Conservation (phyloP, 768 basidiomycete species). For the Psilocybe cubensis region DNA sequence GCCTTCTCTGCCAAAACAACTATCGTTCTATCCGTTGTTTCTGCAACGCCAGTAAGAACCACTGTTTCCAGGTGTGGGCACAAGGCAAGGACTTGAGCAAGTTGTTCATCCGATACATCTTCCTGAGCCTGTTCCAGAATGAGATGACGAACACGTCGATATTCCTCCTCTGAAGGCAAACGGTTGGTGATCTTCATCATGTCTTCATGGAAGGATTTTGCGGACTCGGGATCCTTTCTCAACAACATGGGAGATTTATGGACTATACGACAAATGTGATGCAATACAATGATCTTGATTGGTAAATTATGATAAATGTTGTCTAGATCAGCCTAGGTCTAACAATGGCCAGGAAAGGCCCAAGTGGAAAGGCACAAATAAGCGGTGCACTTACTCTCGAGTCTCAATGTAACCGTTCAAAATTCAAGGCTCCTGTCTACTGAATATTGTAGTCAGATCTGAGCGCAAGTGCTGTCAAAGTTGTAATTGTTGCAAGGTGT, state of each 20-base stretch:
- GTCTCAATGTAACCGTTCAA: background rate
- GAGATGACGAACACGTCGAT: conserved; percentile 62
- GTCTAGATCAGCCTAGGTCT: conserved; percentile 17
- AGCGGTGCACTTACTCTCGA: background rate
- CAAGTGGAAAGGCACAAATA: conserved; percentile 4
- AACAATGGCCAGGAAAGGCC: conserved; percentile 1
- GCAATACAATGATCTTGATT: conserved; percentile 1
- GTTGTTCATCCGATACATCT: conserved; percentile 58
- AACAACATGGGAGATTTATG: conserved; percentile 22
- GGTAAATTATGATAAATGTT: conserved; percentile 3
- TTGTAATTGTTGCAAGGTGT: no score
- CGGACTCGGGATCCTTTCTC: conserved; percentile 30
- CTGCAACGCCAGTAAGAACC: conserved; percentile 67
- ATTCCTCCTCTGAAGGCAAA: conserved; percentile 63
- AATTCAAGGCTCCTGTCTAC: no score
- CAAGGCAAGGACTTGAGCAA: conserved; percentile 56
- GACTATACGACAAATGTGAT: conserved; percentile 4
- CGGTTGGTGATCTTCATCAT: conserved; percentile 64
- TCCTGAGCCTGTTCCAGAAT: conserved; percentile 47
- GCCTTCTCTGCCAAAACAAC: conserved; percentile 65
- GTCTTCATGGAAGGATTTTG: conserved; percentile 50
- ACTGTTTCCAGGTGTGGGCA: conserved; percentile 73
- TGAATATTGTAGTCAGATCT: no score
- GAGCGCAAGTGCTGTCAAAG: no score
- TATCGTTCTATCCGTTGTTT: conserved; percentile 72